Evolutionary conservation across 2,329 filamentous ascomycete species (phyloP).

Genomic region (Coniella lustricola): DNA sequence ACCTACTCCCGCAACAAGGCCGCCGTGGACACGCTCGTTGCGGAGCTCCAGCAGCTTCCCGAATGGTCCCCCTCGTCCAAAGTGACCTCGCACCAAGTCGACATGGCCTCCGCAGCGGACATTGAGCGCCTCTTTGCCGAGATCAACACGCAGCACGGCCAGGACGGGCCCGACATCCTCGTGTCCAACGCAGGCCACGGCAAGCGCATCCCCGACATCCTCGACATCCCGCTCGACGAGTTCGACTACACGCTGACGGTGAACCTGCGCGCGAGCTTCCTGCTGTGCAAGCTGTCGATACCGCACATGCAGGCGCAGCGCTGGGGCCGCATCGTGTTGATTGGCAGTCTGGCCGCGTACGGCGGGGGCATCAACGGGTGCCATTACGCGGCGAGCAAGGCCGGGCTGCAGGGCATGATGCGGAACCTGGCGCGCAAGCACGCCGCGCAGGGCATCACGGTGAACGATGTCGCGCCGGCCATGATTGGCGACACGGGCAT

Average conservation of each 20-base stretch:
- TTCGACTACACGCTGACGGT: slow-evolving; percentile 57
- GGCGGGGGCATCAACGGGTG: slow-evolving; percentile 60
- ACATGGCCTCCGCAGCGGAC: slow-evolving; percentile 47
- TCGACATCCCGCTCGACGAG: slow-evolving; percentile 56
- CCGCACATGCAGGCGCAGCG: slow-evolving; percentile 51
- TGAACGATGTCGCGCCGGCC: slow-evolving; percentile 62
- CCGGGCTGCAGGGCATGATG: slow-evolving; percentile 58
- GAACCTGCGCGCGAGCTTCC: slow-evolving; percentile 56
- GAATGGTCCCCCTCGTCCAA: slow-evolving; percentile 24
- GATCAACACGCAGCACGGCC: slow-evolving; percentile 44
- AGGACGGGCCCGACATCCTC: slow-evolving; percentile 51
- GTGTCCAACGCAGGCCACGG: slow-evolving; percentile 62
- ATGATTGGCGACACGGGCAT: slow-evolving; percentile 61
- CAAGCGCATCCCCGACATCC: slow-evolving; percentile 47
- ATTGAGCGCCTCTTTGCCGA: slow-evolving; percentile 48
- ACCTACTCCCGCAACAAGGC: slow-evolving; percentile 49
- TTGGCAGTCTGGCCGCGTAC: slow-evolving; percentile 56
- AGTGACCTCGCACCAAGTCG: slow-evolving; percentile 50
- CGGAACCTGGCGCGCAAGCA: slow-evolving; percentile 54
- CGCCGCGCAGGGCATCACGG: slow-evolving; percentile 53
- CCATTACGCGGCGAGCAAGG: slow-evolving; percentile 54
- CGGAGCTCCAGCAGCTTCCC: slow-evolving; percentile 30
- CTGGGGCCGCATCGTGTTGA: slow-evolving; percentile 59
- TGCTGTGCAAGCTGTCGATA: slow-evolving; percentile 53
- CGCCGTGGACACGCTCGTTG: slow-evolving; percentile 37